Evolutionary conservation across 2,329 filamentous ascomycete genomes (phyloP), one percentile per base, ranked within the genome.

Genomic region (Exophiala viscosa): DNA sequence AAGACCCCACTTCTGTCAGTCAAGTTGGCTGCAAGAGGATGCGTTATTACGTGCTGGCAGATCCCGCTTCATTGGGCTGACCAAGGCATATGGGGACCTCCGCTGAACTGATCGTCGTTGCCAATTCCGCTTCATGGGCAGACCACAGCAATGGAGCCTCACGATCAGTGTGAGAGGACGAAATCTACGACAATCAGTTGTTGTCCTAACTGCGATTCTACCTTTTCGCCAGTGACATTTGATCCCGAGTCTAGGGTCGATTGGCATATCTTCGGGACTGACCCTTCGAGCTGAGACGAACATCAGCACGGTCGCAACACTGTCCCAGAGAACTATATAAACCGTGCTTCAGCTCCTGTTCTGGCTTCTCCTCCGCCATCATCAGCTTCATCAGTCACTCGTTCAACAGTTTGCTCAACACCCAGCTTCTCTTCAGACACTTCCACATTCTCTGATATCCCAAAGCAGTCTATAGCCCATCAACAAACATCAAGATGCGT

Each of bases 401-500:
- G 33, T 42, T 47, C 33, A 28, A 48, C 18, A 41, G 23, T 36
- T 32, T 15, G 28, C 47, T 41, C 31, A 48, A 28, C 6, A 47
- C 15, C 18, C 14, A 23, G 7, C 17, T 28, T 28, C 8, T 28
- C 23, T 28, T 28, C 23, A 28, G 23, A 2, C 45, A 36, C 17
- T 35, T 33, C 43, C 38, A 48, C 50, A 36, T 48, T 41, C 14
- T 43, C 40, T 35, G 33, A 48, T 5, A 17, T 45, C 31, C 15
- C 11, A 35, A 15, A 48, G 23, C 31, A 38, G 44, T 2, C 23
- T 23, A 42, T 23, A 38, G 23, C 35, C n/a, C 6, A 47, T 11
- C 23, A 35, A n/a, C 18, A 14, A 46, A 15, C 42, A 28, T 40
- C 54, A 62, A 54, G 11, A 62, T 62, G 58, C 58, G 56, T 59